phyloP scores from a whole-genome alignment of 352 stramenopile species.

The Pythium coloratum region DNA sequence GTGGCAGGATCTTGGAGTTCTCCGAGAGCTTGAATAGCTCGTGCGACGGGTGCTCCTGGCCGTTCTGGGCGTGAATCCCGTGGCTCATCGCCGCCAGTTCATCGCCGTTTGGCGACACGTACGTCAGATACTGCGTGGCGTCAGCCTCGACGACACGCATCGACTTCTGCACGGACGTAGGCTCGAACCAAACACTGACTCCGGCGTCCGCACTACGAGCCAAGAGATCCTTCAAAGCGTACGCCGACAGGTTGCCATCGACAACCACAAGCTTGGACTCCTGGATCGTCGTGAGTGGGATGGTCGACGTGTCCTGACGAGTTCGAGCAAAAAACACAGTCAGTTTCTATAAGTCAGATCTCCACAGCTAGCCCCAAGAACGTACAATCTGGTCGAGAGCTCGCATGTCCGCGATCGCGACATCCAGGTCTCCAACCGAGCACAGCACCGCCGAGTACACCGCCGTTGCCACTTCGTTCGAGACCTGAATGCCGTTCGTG shows the following conservation, averaged over 20 bases:
- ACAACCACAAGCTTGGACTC: conserved; percentile 62
- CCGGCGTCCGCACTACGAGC: conserved; percentile 39
- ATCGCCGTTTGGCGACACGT: conserved; percentile 79
- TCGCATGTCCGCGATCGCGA: conserved; percentile 87
- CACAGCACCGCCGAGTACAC: conserved; percentile 86
- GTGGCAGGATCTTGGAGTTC: conserved; percentile 42
- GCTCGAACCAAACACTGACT: conserved; percentile 79
- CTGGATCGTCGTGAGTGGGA: conserved; percentile 48
- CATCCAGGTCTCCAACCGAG: conserved; percentile 74
- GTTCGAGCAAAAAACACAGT: neutral
- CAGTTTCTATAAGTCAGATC: neutral
- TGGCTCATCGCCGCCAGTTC: conserved; percentile 72
- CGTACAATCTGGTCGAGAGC: conserved; percentile 76
- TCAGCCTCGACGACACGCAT: conserved; percentile 55
- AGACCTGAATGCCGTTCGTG: conserved; percentile 54
- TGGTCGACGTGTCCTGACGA: conserved; percentile 41
- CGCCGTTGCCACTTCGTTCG: conserved; percentile 59
- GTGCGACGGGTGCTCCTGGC: conserved; percentile 20
- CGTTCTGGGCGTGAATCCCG: conserved; percentile 44
- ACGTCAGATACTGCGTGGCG: conserved; percentile 51
- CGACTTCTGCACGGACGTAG: conserved; percentile 84
- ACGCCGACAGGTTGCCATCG: conserved; percentile 73
- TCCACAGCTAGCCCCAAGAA: neutral
- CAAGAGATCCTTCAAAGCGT: conserved; percentile 45
- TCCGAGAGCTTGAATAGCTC: conserved; percentile 57